A percentile compares a stretch with the other conserved stretches of the same genome.
These are phyloP conservation scores for Hawksworthiomyces lignivorus DNA, from an alignment of 2,329 filamentous ascomycete species.

Conservation along the genomic window DNA sequence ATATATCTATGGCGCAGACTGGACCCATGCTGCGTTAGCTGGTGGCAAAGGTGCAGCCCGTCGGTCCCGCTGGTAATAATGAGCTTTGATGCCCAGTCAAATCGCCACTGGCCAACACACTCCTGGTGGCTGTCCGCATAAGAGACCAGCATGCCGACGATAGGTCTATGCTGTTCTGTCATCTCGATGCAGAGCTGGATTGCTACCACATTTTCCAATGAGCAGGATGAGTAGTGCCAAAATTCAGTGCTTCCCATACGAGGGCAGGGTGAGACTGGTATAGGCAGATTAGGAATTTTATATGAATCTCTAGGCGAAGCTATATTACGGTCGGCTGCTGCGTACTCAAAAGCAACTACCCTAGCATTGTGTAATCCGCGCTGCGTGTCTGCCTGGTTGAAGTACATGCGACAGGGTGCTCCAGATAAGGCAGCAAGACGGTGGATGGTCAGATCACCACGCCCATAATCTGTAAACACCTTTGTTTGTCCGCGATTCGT, in stretches of 20 bases:
- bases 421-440: neutral
- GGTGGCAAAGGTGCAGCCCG: constrained; percentile 3
- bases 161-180: neutral
- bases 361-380: neutral
- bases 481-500: constrained; percentile 1
- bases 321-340: too few relatives aligned
- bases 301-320: too few relatives aligned
- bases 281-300: too few relatives aligned
- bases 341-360: neutral
- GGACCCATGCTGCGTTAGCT: neutral
- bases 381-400: neutral
- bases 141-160: constrained; percentile 1
- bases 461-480: neutral
- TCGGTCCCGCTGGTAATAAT: constrained; percentile 1
- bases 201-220: constrained; percentile 1
- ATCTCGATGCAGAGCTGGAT: constrained; percentile 1
- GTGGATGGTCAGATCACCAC: neutral
- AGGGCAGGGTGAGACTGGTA: neutral
- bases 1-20: constrained; percentile 2
- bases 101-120: constrained; percentile 4
- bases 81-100: constrained; percentile 4
- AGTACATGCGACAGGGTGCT: neutral
- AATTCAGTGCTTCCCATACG: neutral
- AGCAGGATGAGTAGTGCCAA: constrained; percentile 1
- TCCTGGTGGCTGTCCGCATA: constrained; percentile 2